A percentile compares a stretch with the other conserved stretches of the same genome.
Conservation (phyloP, 2,329 filamentous ascomycete species). For the Cladorrhinum sp. region DNA sequence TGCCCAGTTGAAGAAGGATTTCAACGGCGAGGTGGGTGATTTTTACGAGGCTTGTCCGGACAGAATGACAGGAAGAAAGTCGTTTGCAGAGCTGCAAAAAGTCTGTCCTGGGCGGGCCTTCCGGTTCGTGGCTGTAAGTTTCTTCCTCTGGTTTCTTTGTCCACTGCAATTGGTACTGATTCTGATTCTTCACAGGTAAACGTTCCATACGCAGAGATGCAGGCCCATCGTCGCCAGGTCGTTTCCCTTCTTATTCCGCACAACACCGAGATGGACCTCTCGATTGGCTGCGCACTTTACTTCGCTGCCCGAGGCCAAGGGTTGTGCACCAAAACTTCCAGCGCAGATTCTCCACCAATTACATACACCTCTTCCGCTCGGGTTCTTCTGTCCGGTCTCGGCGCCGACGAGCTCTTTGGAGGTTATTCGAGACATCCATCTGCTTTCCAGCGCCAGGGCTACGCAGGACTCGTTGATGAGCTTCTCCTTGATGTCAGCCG, state of each 20-base stretch:
- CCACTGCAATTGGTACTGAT: background rate
- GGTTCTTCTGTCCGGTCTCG: slow-evolving; percentile 86
- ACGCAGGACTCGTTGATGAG: slow-evolving; percentile 71
- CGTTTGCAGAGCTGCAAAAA: slow-evolving; percentile 68
- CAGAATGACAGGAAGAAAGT: slow-evolving; percentile 77
- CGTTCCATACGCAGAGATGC: slow-evolving; percentile 73
- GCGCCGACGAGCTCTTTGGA: slow-evolving; percentile 93
- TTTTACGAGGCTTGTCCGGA: slow-evolving; percentile 86
- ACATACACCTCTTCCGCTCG: slow-evolving; percentile 68
- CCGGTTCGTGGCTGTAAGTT: slow-evolving; percentile 71
- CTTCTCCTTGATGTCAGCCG: slow-evolving; percentile 80
- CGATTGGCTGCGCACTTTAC: slow-evolving; percentile 89
- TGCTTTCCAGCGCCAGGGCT: slow-evolving; percentile 69
- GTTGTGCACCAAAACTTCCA: slow-evolving; percentile 33
- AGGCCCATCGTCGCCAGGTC: slow-evolving; percentile 65
- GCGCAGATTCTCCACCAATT: slow-evolving; percentile 11
- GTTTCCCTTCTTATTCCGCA: slow-evolving; percentile 83
- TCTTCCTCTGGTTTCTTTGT: background rate
- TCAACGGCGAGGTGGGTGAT: slow-evolving; percentile 27
- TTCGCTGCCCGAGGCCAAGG: slow-evolving; percentile 81
- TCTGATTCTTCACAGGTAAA: slow-evolving; percentile 56
- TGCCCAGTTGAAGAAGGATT: slow-evolving; percentile 46
- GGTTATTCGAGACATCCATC: slow-evolving; percentile 83
- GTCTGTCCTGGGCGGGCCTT: slow-evolving; percentile 70
- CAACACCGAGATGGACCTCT: slow-evolving; percentile 98